Evolutionary conservation across 2,329 filamentous ascomycete genomes (phyloP), one percentile per base, ranked within the genome.

Genomic region (Curvularia verruculosa): DNA sequence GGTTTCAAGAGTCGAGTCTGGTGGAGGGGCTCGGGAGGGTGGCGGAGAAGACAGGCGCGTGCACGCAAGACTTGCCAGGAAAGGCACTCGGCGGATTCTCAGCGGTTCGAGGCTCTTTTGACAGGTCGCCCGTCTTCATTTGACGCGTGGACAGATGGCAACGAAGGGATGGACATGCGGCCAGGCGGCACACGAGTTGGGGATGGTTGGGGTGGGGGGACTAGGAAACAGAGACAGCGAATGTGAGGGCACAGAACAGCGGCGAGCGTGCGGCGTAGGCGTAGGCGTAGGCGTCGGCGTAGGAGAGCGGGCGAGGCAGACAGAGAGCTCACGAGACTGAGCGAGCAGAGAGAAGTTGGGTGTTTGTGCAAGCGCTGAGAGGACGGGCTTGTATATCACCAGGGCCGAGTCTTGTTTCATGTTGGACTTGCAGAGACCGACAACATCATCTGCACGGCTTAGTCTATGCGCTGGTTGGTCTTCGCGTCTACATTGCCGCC

Each of bases 61-160:
- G 70, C 64, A 67, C 64, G 65, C 59, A 47, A 68, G 65, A 67
- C 72, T 70, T 73, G 68, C 63, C 67, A 62, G 61, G 53, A 68
- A 59, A 54, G 61, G 63, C 62, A 58, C 64, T 64, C 65, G 62
- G 58, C 61, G 36, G 47, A 49, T 52, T 55, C 39, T 49, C 59
- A 39, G 58, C 54, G 60, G 57, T 49, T 60, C 52, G 56, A 60
- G 48, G 56, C 52, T 26, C 49, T 46, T 41, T 59, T 26, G 55
- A 57, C 56, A 52, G 56, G 40, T 36, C 50, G 51, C 43, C 53
- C 28, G 26, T 56, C 47, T 47, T 48, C 47, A 52, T 56, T 52
- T 39, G 54, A 53, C 49, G 54, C 49, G 54, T 53, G 41, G 36
- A 45, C 54, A 28, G 28, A 29, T 47, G 36, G 24, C 29, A 56